Percentiles rank a stretch among this genome's conserved stretches.
These are phyloP conservation scores for Aureobasidium sp. DNA, from an alignment of 2,329 filamentous ascomycete genomes.

Conservation along the genomic window DNA sequence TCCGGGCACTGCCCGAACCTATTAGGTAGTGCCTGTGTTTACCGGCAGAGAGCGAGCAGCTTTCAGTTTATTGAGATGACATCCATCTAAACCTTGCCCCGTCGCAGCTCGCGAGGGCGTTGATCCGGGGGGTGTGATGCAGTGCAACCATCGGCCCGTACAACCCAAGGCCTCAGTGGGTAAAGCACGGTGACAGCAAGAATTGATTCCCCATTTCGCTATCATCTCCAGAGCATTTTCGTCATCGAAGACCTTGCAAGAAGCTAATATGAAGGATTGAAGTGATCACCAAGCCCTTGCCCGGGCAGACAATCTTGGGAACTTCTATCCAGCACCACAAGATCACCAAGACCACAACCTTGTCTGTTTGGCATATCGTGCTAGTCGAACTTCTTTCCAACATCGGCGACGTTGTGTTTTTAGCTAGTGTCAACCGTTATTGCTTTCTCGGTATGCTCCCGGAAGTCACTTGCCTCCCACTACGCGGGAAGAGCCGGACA, in stretches of 20 bases:
- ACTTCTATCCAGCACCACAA: background rate
- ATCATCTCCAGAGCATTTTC: no score
- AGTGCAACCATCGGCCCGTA: constrained; percentile 5
- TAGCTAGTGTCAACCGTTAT: constrained; percentile 7
- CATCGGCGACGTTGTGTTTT: background rate
- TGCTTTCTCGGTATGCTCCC: background rate
- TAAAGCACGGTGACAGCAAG: no score
- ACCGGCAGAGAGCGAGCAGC: constrained; percentile 10
- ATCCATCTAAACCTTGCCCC: background rate
- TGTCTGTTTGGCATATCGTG: background rate
- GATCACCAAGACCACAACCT: background rate
- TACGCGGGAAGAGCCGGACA: background rate
- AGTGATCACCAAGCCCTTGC: no score
- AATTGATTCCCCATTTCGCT: no score
- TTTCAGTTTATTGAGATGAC: no score
- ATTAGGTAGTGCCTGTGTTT: no score
- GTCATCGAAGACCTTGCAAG: no score
- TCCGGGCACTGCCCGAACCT: background rate
- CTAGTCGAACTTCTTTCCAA: constrained; percentile 1
- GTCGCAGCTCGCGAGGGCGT: background rate
- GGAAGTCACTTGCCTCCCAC: background rate
- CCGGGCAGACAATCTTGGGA: constrained; percentile 1
- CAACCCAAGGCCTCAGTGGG: no score
- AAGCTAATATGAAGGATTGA: no score
- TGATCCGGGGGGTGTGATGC: background rate